Conservation (phyloP, 257 asterid species). For the Przewalskia tangutica region DNA sequence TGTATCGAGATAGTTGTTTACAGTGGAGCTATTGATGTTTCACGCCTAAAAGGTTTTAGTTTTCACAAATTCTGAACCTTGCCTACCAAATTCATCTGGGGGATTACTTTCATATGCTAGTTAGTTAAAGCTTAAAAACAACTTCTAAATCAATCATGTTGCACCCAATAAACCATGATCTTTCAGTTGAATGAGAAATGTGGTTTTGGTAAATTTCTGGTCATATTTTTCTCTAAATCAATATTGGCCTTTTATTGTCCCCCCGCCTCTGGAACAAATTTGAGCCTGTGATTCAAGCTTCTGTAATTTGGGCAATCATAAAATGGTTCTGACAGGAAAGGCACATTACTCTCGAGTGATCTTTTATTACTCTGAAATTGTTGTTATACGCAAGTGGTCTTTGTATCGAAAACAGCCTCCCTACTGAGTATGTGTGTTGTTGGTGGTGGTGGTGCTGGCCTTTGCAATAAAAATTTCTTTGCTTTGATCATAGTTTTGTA, state of each 20-base stretch:
- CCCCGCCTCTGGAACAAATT: neutral
- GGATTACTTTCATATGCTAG: neutral
- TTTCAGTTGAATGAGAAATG: neutral
- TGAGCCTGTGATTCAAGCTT: neutral
- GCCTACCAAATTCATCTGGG: neutral
- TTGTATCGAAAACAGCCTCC: neutral
- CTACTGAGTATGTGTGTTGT: no score
- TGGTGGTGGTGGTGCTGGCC: no score
- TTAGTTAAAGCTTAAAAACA: neutral
- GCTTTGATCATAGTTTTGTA: neutral
- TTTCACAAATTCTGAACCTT: neutral
- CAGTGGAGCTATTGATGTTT: neutral
- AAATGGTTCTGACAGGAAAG: neutral
- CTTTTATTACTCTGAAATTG: neutral
- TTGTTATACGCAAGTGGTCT: neutral
- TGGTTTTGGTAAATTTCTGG: neutral
- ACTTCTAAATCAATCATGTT: neutral
- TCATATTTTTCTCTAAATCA: neutral
- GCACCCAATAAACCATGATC: neutral
- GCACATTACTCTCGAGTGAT: neutral
- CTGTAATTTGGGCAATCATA: neutral
- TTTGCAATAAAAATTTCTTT: no score
- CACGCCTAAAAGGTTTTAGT: neutral
- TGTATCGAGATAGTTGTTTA: neutral
- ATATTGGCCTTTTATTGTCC: neutral